A percentile compares a stretch with the other conserved stretches of the same genome.
Evolutionary conservation across 768 basidiomycete genomes (phyloP).

Genomic region (Tephrocybe sp.): DNA sequence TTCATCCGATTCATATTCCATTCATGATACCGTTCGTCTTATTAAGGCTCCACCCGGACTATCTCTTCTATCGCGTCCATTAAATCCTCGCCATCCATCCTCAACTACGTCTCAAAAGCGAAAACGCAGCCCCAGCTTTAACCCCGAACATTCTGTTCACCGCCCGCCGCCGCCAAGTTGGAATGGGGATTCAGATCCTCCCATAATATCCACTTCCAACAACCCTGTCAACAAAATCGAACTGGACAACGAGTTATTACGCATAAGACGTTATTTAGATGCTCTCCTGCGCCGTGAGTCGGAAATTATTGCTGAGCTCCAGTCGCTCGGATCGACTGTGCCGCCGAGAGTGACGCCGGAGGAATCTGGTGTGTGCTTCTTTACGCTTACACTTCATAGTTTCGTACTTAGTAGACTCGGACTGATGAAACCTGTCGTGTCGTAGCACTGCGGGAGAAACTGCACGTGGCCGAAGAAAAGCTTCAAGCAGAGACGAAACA

Average conservation of each 20-base stretch:
- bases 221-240: slow-evolving; percentile 9
- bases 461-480: slow-evolving; percentile 26
- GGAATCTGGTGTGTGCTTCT: slow-evolving; percentile 7
- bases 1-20: background rate
- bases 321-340: slow-evolving; percentile 13
- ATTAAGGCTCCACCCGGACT: slow-evolving; percentile 13
- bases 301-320: slow-evolving; percentile 24
- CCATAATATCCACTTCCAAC: background rate
- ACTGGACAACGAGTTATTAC: slow-evolving; percentile 24
- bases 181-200: background rate
- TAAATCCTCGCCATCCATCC: background rate
- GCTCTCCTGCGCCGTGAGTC: slow-evolving; percentile 22
- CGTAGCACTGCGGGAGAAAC: slow-evolving; percentile 23
- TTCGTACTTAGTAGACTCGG: no score
- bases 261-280: slow-evolving; percentile 25
- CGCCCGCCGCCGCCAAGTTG: background rate
- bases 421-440: background rate
- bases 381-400: background rate
- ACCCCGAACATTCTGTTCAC: background rate
- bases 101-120: background rate
- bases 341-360: slow-evolving; percentile 2
- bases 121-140: slow-evolving; percentile 14
- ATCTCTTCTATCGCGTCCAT: background rate
- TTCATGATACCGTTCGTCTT: background rate
- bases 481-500: no score